phyloP scores from a whole-genome alignment of 352 stramenopile genomes.

The Globisporangium abappressorium region DNA sequence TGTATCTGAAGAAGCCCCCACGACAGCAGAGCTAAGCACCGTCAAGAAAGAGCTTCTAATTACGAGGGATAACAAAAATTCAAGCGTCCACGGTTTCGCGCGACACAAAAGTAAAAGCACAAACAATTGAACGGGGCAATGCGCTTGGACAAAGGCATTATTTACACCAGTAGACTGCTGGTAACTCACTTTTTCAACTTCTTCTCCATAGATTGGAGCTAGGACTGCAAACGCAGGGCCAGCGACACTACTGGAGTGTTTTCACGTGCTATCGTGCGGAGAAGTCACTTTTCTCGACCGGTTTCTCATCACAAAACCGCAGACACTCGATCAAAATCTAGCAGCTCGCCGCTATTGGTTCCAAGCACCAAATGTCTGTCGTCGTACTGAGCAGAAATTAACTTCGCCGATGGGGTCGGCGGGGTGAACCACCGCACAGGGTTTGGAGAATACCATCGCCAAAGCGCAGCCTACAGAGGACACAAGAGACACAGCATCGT shows the following conservation, averaged over 20 bases:
- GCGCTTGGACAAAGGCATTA: not conserved
- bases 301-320: conserved; percentile 35
- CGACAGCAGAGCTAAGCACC: conserved; percentile 5
- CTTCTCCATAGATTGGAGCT: not conserved
- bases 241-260: not conserved
- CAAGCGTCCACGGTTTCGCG: not conserved
- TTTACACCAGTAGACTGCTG: conserved; percentile 8
- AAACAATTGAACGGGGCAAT: not conserved
- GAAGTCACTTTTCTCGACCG: not conserved
- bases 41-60: not conserved
- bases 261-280: not conserved
- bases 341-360: conserved; percentile 65
- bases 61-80: not conserved
- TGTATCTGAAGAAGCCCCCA: conserved; percentile 57
- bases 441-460: conserved; percentile 82
- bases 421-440: conserved; percentile 73
- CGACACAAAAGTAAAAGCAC: not conserved
- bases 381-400: conserved; percentile 73
- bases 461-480: conserved; percentile 59
- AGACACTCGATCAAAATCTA: conserved; percentile 77
- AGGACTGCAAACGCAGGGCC: not conserved
- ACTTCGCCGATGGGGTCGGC: conserved; percentile 42
- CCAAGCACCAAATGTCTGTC: conserved; percentile 75
- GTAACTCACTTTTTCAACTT: conserved; percentile 8
- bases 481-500: conserved; percentile 9